Base-by-base conservation (phyloP, 1,284 basidiomycete genomes). In the Wallemia mellicola region DNA sequence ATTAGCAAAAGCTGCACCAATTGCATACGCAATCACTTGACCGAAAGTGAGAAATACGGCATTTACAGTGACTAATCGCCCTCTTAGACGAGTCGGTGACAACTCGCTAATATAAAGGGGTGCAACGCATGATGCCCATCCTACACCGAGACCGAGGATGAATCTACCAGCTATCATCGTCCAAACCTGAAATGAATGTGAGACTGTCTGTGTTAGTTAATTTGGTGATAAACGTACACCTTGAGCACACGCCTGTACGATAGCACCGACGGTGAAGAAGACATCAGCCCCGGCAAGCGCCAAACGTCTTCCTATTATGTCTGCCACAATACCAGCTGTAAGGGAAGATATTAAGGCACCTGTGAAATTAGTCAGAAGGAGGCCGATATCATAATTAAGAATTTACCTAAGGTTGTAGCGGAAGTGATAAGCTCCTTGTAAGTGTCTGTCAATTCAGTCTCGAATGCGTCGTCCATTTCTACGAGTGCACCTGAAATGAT, bases 61-160 rank as follows among this genome's bases (percentile, higher is more conserved):
- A 60, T 74, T 72, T 61, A 73, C 66, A 1, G 71, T 71, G 9
- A 86, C 83, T 76, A 87, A 79, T 27, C 82, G 73, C 0, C 84
- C 85, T 17, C 84, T 75, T 54, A 83, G 74, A 28, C 76, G 73
- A 2, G 82, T 83, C 0, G 84, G 84, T 0, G 82, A 79, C 25
- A 87, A 75, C 68, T 87, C 85, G 65, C 84, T 82, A 60, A 88
- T 85, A 67, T 86, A 86, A 2, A 87, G 72, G 1, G 83, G 83
- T 0, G 82, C 81, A 59, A 84, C 77, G 65, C 83, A 85, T 3
- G 80, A 77, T n/a, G 83, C 82, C 38, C 24, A 55, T 0, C 72
- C 72, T 24, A 73, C 72, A 2, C 71, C 72, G 25, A 72, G 68
- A 27, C 82, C 83, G 59, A 86, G 78, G 61, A 86, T 69, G 68